Evolutionary conservation across 2,329 filamentous ascomycete species (phyloP).

Genomic region (Thielaviopsis musarum): DNA sequence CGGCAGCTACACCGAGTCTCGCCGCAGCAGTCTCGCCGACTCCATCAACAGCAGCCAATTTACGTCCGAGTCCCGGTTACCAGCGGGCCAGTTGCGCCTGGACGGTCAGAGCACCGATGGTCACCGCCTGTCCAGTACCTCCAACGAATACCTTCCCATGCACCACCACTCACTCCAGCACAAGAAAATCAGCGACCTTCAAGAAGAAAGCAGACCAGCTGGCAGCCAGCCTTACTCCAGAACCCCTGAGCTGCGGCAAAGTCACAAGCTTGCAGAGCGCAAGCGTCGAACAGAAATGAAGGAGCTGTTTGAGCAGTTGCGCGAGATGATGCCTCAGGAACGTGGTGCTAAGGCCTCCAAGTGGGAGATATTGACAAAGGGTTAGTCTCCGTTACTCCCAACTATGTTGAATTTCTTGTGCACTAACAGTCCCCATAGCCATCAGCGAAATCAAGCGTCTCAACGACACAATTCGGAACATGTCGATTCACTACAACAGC

Average conservation of each 20-base stretch:
- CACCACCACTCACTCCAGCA: constrained; percentile 68
- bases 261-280: constrained; percentile 70
- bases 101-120: constrained; percentile 35
- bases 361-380: constrained; percentile 77
- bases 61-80: constrained; percentile 55
- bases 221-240: constrained; percentile 63
- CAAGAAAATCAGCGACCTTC: constrained; percentile 50
- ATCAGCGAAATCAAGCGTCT: constrained; percentile 45
- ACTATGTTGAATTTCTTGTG: background rate
- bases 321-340: constrained; percentile 63
- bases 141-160: constrained; percentile 38
- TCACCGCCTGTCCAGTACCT: constrained; percentile 29
- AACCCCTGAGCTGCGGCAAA: constrained; percentile 66
- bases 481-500: constrained; percentile 29
- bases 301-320: constrained; percentile 64
- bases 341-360: constrained; percentile 75
- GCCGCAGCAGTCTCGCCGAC: constrained; percentile 60
- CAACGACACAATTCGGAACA: constrained; percentile 28
- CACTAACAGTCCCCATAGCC: constrained; percentile 23
- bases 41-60: constrained; percentile 68
- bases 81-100: constrained; percentile 53
- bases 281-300: constrained; percentile 83
- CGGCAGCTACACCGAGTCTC: constrained; percentile 32
- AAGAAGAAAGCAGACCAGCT: constrained; percentile 33
- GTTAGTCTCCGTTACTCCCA: constrained; percentile 28